Evolutionary conservation across 1,284 basidiomycete species (phyloP).

Genomic region (Ustilago lituana): DNA sequence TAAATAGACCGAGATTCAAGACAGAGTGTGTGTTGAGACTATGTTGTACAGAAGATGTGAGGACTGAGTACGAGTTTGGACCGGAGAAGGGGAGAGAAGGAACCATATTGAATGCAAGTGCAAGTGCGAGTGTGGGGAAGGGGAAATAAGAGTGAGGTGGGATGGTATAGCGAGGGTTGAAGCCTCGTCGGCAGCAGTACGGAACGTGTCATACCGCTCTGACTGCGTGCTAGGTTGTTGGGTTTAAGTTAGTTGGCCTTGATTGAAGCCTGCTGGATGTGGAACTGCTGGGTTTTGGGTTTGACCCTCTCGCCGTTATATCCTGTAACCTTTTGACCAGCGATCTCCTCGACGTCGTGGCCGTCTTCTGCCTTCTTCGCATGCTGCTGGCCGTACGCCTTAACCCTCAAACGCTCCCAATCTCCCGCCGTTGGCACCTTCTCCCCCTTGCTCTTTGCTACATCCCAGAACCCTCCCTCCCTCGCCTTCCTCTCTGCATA

Average conservation of each 20-base stretch:
- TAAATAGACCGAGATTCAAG: no score
- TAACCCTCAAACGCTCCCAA: slow-evolving; percentile 63
- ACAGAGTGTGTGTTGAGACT: slow-evolving; percentile 19
- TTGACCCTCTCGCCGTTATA: slow-evolving; percentile 53
- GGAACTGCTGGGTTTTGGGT: slow-evolving; percentile 4
- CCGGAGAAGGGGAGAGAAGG: background rate
- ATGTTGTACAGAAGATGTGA: slow-evolving; percentile 11
- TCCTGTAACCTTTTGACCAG: slow-evolving; percentile 52
- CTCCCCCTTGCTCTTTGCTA: slow-evolving; percentile 32
- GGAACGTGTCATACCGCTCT: no score
- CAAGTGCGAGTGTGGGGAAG: background rate
- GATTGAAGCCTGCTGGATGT: slow-evolving; percentile 6
- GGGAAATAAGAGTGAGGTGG: background rate
- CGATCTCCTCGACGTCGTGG: slow-evolving; percentile 62
- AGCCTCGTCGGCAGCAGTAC: slow-evolving; percentile 12
- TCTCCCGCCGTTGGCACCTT: slow-evolving; percentile 60
- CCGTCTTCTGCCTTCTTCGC: slow-evolving; percentile 62
- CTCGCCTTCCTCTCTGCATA: slow-evolving; percentile 17
- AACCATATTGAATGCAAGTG: slow-evolving; percentile 39
- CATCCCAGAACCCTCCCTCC: slow-evolving; percentile 55
- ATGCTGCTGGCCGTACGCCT: slow-evolving; percentile 61
- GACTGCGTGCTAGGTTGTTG: no score
- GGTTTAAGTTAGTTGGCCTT: slow-evolving; percentile 28
- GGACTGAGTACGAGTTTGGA: no score
- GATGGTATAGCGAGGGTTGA: slow-evolving; percentile 39